Conservation (phyloP, 495 filamentous ascomycete species). For the Aspergillus coremiiformis region DNA sequence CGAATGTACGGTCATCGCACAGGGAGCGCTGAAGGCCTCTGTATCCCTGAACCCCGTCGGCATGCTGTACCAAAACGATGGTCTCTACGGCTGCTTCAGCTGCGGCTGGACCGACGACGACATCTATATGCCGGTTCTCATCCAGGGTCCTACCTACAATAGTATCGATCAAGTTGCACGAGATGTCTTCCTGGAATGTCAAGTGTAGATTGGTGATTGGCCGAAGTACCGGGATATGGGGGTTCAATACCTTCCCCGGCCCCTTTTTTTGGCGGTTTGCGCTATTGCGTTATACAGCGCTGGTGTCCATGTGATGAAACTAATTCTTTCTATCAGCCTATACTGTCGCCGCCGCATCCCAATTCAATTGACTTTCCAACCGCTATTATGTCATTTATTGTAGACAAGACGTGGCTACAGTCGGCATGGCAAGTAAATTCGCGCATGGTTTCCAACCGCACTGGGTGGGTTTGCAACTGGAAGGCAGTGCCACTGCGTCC, state of each 20-base stretch:
- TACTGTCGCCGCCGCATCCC: constrained; percentile 18
- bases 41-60: constrained; percentile 7
- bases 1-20: constrained; percentile 23
- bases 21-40: constrained; percentile 15
- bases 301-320: neutral
- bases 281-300: neutral
- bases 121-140: neutral
- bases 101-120: constrained; percentile 22
- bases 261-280: neutral
- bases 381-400: neutral
- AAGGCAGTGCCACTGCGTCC: constrained; percentile 24
- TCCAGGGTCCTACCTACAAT: constrained; percentile 32
- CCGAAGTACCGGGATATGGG: constrained; percentile 27
- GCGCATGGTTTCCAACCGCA: constrained; percentile 29
- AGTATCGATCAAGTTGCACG: constrained; percentile 19
- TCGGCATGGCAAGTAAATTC: constrained; percentile 39
- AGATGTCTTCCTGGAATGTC: constrained; percentile 8
- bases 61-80: constrained; percentile 34
- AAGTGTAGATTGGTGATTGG: constrained; percentile 28
- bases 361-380: constrained; percentile 26
- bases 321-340: constrained; percentile 11
- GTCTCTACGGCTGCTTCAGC: constrained; percentile 29
- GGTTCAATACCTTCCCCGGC: constrained; percentile 7
- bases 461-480: constrained; percentile 14
- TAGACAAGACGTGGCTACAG: constrained; percentile 37